Conservation (phyloP, 108 stramenopile genomes). For the Cyclotella choctawhatcheeana region DNA sequence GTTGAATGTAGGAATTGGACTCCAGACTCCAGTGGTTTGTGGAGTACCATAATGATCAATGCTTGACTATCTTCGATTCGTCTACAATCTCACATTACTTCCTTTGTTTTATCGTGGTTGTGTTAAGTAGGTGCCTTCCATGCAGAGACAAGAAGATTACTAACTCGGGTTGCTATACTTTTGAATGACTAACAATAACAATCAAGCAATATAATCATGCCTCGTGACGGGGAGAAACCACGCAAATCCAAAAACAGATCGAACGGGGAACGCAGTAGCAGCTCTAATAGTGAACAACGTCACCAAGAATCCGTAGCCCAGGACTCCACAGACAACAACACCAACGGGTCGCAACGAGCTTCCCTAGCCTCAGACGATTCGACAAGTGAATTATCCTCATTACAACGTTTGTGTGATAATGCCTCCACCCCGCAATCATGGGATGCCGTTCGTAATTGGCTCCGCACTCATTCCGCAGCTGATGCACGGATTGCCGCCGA, state of each 20-base stretch:
- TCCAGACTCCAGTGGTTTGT: too few species aligned
- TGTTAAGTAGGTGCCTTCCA: too few species aligned
- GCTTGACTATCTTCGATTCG: too few species aligned
- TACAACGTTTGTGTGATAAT: slow-evolving; percentile 17
- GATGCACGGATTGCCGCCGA: slow-evolving; percentile 65
- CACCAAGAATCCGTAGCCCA: not conserved
- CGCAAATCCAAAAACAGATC: not conserved
- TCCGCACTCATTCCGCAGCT: slow-evolving; percentile 50
- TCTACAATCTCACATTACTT: too few species aligned
- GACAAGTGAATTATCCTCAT: not conserved
- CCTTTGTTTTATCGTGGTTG: too few species aligned
- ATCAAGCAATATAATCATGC: not conserved
- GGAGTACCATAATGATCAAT: too few species aligned
- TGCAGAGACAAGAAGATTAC: too few species aligned
- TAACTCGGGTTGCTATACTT: not conserved
- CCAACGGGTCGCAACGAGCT: not conserved
- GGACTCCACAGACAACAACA: not conserved
- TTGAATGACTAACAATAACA: not conserved
- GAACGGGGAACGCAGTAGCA: not conserved
- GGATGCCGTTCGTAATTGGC: slow-evolving; percentile 67
- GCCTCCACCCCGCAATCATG: slow-evolving; percentile 39
- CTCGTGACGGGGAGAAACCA: not conserved
- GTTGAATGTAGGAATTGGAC: not conserved
- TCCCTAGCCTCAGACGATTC: not conserved
- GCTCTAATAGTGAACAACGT: not conserved